Base-by-base conservation (phyloP, 768 basidiomycete species). In the Calocera cornea region DNA sequence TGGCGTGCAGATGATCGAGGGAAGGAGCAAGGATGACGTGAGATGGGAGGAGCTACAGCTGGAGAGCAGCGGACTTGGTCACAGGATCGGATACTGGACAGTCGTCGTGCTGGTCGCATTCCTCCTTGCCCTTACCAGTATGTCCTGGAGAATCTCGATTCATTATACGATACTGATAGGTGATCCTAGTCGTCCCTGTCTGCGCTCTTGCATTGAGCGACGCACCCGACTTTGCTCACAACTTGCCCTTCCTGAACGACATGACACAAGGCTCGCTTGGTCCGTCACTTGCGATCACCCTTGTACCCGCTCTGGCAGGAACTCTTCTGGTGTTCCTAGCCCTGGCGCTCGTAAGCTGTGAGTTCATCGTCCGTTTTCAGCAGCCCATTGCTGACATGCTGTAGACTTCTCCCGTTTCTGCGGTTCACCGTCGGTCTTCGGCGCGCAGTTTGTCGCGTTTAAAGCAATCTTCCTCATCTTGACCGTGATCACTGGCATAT, bases 21-120 rank as follows among this genome's bases (percentile, higher is more conserved):
- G 90, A 1, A 78, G 87, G 68, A 87, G 89, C 16, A 90, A 89
- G 75, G 89, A 92, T 72, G 90, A 92, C 74, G 84, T 93, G 38
- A 77, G 87, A 66, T 93, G 90, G 89, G 84, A 86, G 68, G 84
- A 88, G 29, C 77, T 92, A 64, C 87, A 89, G 75, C 80, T 82
- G 69, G 82, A 84, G 74, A 78, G 82, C 41, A 81, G 77, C 38
- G 66, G 74, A 64, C 69, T 83, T 68, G 83, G 84, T 70, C 74
- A 74, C 24, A 2, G 38, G 12, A 67, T 80, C 34, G 80, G 81
- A 1, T 83, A 87, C 70, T 89, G 88, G 87, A 76, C 79, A 19
- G 77, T 86, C 22, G 78, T 87, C 2, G 73, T 77, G 2, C 74
- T 84, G 7, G 76, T 85, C 19, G 77, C 79, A 0, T 71, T 86